Percentiles rank a stretch among this genome's conserved stretches.
These are phyloP conservation scores for Penicillium turbatum DNA, from an alignment of 495 filamentous ascomycete genomes.

Conservation along the genomic window DNA sequence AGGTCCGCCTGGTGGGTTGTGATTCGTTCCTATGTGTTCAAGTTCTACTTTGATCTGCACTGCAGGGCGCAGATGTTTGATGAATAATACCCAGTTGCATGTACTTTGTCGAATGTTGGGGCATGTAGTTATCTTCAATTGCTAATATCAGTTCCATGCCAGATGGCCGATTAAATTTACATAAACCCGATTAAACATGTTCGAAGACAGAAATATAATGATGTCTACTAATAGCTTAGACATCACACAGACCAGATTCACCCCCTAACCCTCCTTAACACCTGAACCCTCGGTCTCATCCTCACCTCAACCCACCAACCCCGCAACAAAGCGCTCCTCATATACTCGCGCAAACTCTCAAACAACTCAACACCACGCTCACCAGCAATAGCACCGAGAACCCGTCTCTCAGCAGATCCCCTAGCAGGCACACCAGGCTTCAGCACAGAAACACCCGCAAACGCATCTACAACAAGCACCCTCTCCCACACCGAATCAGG, in stretches of 20 bases:
- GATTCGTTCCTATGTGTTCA: slow-evolving; percentile 1
- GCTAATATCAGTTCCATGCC: slow-evolving; percentile 3
- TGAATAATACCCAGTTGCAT: slow-evolving; percentile 13
- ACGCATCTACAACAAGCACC: slow-evolving; percentile 64
- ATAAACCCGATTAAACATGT: not conserved
- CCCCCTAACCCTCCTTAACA: slow-evolving; percentile 25
- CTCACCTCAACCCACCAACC: slow-evolving; percentile 45
- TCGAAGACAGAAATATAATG: no score
- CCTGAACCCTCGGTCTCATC: slow-evolving; percentile 38
- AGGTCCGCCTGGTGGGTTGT: slow-evolving; percentile 14
- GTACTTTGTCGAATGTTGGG: slow-evolving; percentile 6
- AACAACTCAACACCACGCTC: slow-evolving; percentile 20
- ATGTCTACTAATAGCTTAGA: no score
- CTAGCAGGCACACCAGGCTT: slow-evolving; percentile 45
- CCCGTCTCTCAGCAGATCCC: slow-evolving; percentile 29
- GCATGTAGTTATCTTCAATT: slow-evolving; percentile 2
- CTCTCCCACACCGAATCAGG: slow-evolving; percentile 58
- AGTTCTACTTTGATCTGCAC: slow-evolving; percentile 6
- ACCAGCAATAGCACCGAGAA: slow-evolving; percentile 25
- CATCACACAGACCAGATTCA: not conserved
- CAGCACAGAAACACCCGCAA: slow-evolving; percentile 63
- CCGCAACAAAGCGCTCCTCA: slow-evolving; percentile 21
- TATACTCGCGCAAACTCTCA: slow-evolving; percentile 19
- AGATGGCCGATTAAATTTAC: slow-evolving; percentile 5
- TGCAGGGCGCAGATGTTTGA: slow-evolving; percentile 1